phyloP scores from a whole-genome alignment of 2,329 filamentous ascomycete species.

The Anisogramma anomala region DNA sequence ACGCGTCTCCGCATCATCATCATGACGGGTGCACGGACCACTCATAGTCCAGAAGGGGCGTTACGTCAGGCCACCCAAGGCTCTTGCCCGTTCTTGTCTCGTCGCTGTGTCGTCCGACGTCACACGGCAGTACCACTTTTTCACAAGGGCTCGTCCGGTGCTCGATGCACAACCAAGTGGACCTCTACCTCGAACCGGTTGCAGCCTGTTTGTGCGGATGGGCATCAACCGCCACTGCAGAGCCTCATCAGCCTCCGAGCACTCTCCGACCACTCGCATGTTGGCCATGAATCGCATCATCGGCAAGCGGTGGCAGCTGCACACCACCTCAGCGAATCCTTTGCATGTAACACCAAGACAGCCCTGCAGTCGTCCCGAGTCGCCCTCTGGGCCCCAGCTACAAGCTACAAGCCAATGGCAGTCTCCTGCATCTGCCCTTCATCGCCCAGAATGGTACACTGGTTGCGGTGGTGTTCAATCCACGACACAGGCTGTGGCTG shows the following conservation, averaged over 20 bases:
- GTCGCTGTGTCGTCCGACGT: too few relatives aligned
- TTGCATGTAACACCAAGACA: slow-evolving; percentile 10
- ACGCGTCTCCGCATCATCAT: not conserved
- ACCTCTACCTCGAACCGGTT: too few relatives aligned
- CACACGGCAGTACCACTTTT: too few relatives aligned
- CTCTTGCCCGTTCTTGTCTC: too few relatives aligned
- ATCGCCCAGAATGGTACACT: slow-evolving; percentile 2
- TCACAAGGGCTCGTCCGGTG: too few relatives aligned
- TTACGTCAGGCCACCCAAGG: not conserved
- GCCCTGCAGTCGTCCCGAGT: not conserved
- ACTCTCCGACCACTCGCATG: not conserved
- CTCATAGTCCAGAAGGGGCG: not conserved
- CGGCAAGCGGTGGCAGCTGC: slow-evolving; percentile 3
- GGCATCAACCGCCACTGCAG: too few relatives aligned
- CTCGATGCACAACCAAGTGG: too few relatives aligned
- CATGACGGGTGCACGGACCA: not conserved
- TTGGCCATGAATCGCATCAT: slow-evolving; percentile 1
- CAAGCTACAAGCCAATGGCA: slow-evolving; percentile 1
- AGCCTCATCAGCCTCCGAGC: not conserved
- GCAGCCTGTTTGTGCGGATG: too few relatives aligned
- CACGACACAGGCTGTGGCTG: not conserved
- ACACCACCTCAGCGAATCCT: slow-evolving; percentile 12
- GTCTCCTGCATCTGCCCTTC: not conserved
- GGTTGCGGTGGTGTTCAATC: slow-evolving; percentile 1
- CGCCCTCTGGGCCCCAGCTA: not conserved